Conservation (phyloP, 345 rosid species). For the Lepidium sativum region DNA sequence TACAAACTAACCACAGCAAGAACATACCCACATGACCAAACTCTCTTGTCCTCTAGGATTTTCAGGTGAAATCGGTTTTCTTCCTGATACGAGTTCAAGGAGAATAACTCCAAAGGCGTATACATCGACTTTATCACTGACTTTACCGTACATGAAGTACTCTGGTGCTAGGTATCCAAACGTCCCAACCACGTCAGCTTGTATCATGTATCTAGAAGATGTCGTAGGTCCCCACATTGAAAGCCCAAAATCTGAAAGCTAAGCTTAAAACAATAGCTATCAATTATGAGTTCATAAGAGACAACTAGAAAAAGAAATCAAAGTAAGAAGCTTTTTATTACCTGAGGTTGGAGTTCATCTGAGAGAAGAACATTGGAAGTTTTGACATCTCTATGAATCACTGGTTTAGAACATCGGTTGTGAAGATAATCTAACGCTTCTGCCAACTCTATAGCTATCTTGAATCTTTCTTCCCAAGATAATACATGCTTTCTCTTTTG, state of each 20-base stretch:
- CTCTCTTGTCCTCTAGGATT: constrained; percentile 53
- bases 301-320: background rate
- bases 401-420: constrained; percentile 45
- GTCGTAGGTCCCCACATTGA: constrained; percentile 70
- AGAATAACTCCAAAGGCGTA: constrained; percentile 84
- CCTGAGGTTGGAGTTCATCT: constrained; percentile 59
- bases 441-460: constrained; percentile 50
- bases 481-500: constrained; percentile 17
- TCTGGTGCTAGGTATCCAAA: constrained; percentile 97
- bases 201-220: constrained; percentile 42
- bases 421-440: constrained; percentile 75
- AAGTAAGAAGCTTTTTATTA: constrained; percentile 7
- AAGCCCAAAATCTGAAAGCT: constrained; percentile 87
- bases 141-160: constrained; percentile 89
- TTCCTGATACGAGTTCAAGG: constrained; percentile 77
- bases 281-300: background rate
- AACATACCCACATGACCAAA: constrained; percentile 83
- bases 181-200: constrained; percentile 76
- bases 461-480: constrained; percentile 59
- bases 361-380: constrained; percentile 81
- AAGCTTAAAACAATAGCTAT: background rate
- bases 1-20: background rate
- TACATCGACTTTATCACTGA: constrained; percentile 80
- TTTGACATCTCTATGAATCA: constrained; percentile 85
- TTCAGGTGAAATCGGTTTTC: constrained; percentile 45